Base-by-base conservation (phyloP, 306 rosid species). In the Argentina anserina region DNA sequence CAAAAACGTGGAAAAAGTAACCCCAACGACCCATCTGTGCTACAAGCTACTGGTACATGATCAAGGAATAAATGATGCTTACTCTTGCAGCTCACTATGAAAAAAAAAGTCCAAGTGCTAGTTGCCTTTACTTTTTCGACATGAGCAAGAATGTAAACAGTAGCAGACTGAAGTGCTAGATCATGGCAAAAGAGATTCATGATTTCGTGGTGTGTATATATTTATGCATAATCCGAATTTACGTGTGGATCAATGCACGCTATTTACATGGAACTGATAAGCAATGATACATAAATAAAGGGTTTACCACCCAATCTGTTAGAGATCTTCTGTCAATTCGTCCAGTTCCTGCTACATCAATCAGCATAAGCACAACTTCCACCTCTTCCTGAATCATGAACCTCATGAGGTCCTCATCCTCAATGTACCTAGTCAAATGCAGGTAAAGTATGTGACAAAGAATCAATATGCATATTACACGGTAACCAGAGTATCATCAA, bases 331-430 rank as follows among this genome's bases (percentile, higher is more conserved):
- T 76, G 56, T 92, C 84, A 50, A 90, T 79, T 25, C 11, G 73
- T 46, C 94, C 83, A 0, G 85, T 71, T 64, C 87, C 94, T 13
- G 83, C 68, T 46, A 81, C 71, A 3, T 84, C 87, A 40, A 93
- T 71, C 41, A 87, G 84, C 34, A 92, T 93, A 61, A 81, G 74
- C 42, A 89, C 87, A 66, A 81, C 86, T 87, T 80, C 84, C 65
- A 88, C 90, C 79, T 91, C 98, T 80, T 91, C 97, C 86, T 82
- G 84, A 37, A 85, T 86, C 97, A 91, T 86, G 85, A 93, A 89
- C 68, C 89, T 81, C 71, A 77, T 65, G 18, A 93, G 92, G 79
- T 93, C 94, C 2, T 81, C 86, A 45, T 78, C 90, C 18, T 87
- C 92, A 53, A 93, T 82, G 80, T 82, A 82, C 84, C 98, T 90